Evolutionary conservation across 495 filamentous ascomycete genomes (phyloP).

Genomic region (Aspergillus saccharolyticus): DNA sequence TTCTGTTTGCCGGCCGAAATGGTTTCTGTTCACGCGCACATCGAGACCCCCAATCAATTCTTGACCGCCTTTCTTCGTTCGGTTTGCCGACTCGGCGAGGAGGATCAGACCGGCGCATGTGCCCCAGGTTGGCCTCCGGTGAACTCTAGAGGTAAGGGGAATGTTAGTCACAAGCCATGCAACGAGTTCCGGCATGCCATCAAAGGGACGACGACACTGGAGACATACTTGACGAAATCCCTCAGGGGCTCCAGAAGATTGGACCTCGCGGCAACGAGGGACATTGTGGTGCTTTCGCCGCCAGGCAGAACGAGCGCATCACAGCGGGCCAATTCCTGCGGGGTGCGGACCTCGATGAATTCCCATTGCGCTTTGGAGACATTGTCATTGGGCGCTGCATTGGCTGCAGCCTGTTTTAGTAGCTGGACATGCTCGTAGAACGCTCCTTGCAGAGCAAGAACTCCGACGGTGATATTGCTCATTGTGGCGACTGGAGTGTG

Average conservation of each 20-base stretch:
- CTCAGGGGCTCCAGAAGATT: conserved; percentile 78
- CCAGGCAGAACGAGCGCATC: conserved; percentile 87
- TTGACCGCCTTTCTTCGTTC: conserved; percentile 85
- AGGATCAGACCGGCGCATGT: conserved; percentile 94
- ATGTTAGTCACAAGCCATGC: conserved; percentile 18
- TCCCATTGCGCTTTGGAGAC: conserved; percentile 39
- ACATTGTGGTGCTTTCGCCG: conserved; percentile 92
- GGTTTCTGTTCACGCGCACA: conserved; percentile 89
- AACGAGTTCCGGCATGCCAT: too few species aligned
- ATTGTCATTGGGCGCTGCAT: conserved; percentile 22
- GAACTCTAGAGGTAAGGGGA: conserved; percentile 23
- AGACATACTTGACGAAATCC: conserved; percentile 83
- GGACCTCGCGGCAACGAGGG: conserved; percentile 76
- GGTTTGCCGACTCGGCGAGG: conserved; percentile 81
- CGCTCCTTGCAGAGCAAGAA: conserved; percentile 89
- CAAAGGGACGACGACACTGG: conserved; percentile 9
- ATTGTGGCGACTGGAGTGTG: conserved; percentile 16
- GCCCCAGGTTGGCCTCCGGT: conserved; percentile 85
- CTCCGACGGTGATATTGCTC: conserved; percentile 59
- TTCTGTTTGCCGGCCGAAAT: conserved; percentile 91
- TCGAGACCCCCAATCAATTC: conserved; percentile 90
- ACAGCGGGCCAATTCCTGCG: conserved; percentile 62
- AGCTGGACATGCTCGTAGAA: conserved; percentile 84
- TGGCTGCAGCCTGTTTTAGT: conserved; percentile 58
- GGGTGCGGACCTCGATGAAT: conserved; percentile 77